Base-by-base conservation (phyloP, 192 early-diverging fungal genomes). In the Linnemannia zychae region DNA sequence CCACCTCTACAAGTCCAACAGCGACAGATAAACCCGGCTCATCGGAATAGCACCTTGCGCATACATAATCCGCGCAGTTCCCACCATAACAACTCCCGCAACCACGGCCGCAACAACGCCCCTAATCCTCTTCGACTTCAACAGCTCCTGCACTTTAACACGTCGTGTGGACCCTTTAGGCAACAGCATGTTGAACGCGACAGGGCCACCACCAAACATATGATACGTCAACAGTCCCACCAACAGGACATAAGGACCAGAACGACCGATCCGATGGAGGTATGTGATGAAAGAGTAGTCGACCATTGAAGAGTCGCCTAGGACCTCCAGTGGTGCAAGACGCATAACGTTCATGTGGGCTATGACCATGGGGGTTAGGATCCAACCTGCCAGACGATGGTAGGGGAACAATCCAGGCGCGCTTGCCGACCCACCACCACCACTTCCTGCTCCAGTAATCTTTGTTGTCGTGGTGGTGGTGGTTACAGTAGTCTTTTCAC, bases 381-480 rank as follows among this genome's bases (percentile, higher is more conserved):
- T 24, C 79, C 86, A 89, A 18, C 85, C 88, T 16, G 66, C 77
- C 12, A 84, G 18, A 40, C 75, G 80, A 68, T 89, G 81, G 33
- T 72, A 84, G 40, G 84, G 84, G 67, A 87, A 74, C 20, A 82
- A 36, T 4, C 83, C 83, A 18, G 83, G 82, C 7, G 81, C 40
- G 38, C 75, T 52, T 15, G 52, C 75, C 9, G 50, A 47, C 33
- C 72, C 72, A 15, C 57, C 12, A 11, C 73, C 37, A 4, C 67
- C 37, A 38, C 73, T 37, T 50, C 38, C 52, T 28, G 49, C 34
- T 33, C 15, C 44, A 22, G 18, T 34, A 38, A 24, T 22, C 28
- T 5, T 49, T 76, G 50, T 76, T 66, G 37, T 65, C 52, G 66
- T 40, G 57, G 74, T 69, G n/a, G 67, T 47, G 57, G 69, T 76